Conservation (phyloP, 805 yeast species). For the Candida bentonensis region DNA sequence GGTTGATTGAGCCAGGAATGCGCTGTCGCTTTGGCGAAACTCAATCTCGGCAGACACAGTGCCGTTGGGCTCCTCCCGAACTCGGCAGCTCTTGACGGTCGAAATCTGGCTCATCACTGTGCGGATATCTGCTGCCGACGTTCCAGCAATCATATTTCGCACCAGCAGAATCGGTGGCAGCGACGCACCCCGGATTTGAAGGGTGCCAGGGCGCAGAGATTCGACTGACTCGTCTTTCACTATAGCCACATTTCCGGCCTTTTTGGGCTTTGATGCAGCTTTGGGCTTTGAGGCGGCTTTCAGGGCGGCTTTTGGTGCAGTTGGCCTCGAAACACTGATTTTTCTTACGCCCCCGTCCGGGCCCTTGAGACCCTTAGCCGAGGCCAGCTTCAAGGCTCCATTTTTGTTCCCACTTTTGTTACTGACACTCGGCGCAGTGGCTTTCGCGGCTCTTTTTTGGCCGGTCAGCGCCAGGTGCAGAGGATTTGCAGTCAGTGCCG, state of each 20-base stretch:
- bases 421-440: background rate
- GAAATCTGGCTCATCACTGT: conserved; percentile 16
- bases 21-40: conserved; percentile 16
- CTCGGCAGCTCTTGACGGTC: conserved; percentile 11
- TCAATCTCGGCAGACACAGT: conserved; percentile 16
- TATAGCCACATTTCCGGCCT: background rate
- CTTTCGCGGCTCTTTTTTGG: background rate
- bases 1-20: conserved; percentile 20
- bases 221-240: background rate
- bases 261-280: background rate
- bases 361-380: background rate
- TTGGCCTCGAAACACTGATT: no score
- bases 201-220: background rate
- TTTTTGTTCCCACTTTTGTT: background rate
- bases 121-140: conserved; percentile 18
- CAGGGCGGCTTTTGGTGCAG: background rate
- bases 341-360: background rate
- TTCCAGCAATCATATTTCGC: conserved; percentile 19
- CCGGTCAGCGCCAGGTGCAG: background rate
- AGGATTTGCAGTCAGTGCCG: background rate
- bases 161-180: conserved; percentile 16
- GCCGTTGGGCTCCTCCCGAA: conserved; percentile 5
- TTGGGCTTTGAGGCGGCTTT: background rate
- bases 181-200: conserved; percentile 6
- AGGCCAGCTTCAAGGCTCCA: background rate